Conservation (phyloP, 805 yeast genomes). For the Wickerhamomyces alni region DNA sequence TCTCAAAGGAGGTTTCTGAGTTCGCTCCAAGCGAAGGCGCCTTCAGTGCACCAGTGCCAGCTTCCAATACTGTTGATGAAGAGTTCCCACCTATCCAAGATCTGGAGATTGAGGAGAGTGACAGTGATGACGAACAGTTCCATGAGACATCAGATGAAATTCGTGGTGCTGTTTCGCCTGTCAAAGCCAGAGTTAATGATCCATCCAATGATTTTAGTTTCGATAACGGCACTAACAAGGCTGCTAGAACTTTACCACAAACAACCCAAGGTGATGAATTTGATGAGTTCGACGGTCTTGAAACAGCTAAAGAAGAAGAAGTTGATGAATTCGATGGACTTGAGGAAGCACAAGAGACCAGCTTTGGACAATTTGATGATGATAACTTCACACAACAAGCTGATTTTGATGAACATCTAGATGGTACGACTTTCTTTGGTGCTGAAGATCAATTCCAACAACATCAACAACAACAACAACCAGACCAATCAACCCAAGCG, state of each 20-base stretch:
- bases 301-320: conserved; percentile 10
- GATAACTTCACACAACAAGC: conserved; percentile 21
- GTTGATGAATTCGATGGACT: conserved; percentile 38
- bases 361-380: conserved; percentile 20
- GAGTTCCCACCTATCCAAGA: conserved; percentile 64
- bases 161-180: not conserved
- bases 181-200: not conserved
- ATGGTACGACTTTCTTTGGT: conserved; percentile 20
- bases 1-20: not conserved
- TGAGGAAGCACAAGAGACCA: conserved; percentile 33
- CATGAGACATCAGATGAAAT: conserved; percentile 28
- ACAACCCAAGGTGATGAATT: conserved; percentile 1
- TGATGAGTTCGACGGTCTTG: conserved; percentile 9
- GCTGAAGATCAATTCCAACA: conserved; percentile 8
- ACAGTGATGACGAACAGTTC: conserved; percentile 28
- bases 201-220: not conserved
- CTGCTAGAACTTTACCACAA: conserved; percentile 6
- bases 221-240: conserved; percentile 1
- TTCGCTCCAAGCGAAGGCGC: not conserved
- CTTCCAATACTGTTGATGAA: conserved; percentile 23
- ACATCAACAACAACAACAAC: conserved; percentile 4
- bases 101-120: conserved; percentile 46
- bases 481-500: conserved; percentile 17
- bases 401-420: conserved; percentile 17
- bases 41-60: not conserved